Percentiles rank a stretch among this genome's conserved stretches.
These are phyloP conservation scores for Sarocladium brachiariae DNA, from an alignment of 2,329 filamentous ascomycete species.

Conservation along the genomic window DNA sequence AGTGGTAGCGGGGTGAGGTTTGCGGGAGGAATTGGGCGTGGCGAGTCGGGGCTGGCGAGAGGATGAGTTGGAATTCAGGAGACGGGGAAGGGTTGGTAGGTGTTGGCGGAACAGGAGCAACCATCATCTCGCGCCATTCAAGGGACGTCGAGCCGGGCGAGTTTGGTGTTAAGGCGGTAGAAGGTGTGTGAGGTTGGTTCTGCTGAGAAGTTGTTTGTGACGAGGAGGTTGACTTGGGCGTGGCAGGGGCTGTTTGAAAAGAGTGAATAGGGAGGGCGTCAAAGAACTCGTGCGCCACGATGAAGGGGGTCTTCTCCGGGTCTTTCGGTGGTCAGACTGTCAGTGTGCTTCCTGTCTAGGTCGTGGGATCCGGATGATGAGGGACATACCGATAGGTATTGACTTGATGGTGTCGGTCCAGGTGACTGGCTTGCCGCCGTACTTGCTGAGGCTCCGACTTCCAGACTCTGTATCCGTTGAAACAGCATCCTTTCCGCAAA, in stretches of 20 bases:
- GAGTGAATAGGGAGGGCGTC: constrained; percentile 94
- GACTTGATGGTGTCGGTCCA: constrained; percentile 88
- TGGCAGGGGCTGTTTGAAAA: constrained; percentile 66
- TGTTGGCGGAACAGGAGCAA: constrained; percentile 58
- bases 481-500: constrained; percentile 65
- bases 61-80: constrained; percentile 82
- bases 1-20: constrained; percentile 69
- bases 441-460: constrained; percentile 68
- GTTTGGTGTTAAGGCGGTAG: constrained; percentile 10
- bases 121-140: constrained; percentile 80
- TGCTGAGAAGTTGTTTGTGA: constrained; percentile 23
- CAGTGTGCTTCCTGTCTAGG: not conserved
- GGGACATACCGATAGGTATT: constrained; percentile 56
- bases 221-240: constrained; percentile 26
- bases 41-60: constrained; percentile 68
- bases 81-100: constrained; percentile 47
- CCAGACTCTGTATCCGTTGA: constrained; percentile 68
- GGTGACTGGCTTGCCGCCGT: constrained; percentile 65
- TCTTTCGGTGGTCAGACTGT: constrained; percentile 30
- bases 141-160: constrained; percentile 20
- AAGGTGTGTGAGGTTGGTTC: not conserved
- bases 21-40: constrained; percentile 82
- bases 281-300: constrained; percentile 97
- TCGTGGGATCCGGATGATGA: too few species aligned
- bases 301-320: constrained; percentile 72